Base-by-base conservation (phyloP, 108 stramenopile genomes). In the Mediolabrus comicus region DNA sequence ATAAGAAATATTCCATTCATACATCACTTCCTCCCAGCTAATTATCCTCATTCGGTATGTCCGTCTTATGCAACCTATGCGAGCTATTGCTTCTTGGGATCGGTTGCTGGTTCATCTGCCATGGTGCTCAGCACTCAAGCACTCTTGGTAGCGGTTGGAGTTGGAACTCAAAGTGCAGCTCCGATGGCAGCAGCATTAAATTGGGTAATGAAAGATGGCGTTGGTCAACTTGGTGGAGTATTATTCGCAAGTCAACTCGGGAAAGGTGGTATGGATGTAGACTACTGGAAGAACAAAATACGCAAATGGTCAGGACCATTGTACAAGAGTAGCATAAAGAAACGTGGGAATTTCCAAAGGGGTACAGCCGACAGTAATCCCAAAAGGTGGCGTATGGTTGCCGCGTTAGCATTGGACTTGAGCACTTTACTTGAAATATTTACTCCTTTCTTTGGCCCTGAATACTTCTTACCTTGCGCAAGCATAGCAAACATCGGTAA, bases 201-300 rank as follows among this genome's bases (percentile, higher is more conserved):
- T 71, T 98, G 98, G 98, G 92, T 98, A 5, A 83, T 98, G 62
- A 98, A 98, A 79, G 98, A 98, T 66, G 97, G 97, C 14, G 72
- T 96, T 9, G 98, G 98, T 4, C 96, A 97, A 78, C 62, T 97
- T 4, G 98, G 98, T 6, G 97, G 97, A 27, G 82, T 98, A 8
- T 39, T 93, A 1, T 98, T 98, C 64, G 96, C 97, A 22, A 85
- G 87, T 54, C 77, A 90, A 41, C 81, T 96, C 72, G 92, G 88
- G 35, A 73, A 80, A 27, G 71, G 80, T 16, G 74, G 67, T 61
- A 82, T 71, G 27, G 68, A 67, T 36, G 35, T 68, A 4, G 79
- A 56, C 79, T 61, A 66, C 31, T 77, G 76, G 76, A 65, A 65
- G 43, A 58, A 52, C 17, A 68, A 70, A 46, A 24, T 70, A 31